Evolutionary conservation across 352 stramenopile genomes (phyloP).

Genomic region (Aphanomyces astaci): DNA sequence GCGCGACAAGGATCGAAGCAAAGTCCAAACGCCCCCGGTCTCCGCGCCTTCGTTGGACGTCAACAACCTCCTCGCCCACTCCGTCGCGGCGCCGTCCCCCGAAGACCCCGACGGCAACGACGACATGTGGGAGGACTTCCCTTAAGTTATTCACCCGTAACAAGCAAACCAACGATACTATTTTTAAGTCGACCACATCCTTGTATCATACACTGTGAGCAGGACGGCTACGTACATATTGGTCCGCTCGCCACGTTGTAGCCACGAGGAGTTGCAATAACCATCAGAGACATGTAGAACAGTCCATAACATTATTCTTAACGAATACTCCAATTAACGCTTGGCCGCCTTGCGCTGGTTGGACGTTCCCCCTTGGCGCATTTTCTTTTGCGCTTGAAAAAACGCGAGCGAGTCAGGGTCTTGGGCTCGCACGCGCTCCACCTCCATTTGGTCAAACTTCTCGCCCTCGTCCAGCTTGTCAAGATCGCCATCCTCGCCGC

Average conservation of each 20-base stretch:
- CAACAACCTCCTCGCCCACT: background rate
- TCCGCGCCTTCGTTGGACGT: background rate
- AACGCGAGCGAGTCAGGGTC: slow-evolving; percentile 88
- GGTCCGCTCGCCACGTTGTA: background rate
- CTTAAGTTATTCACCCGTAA: slow-evolving; percentile 18
- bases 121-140: slow-evolving; percentile 13
- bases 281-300: too few species aligned
- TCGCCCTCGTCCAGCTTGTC: slow-evolving; percentile 87
- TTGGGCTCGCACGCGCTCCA: slow-evolving; percentile 76
- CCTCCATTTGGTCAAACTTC: slow-evolving; percentile 87
- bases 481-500: slow-evolving; percentile 29
- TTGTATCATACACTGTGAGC: too few species aligned
- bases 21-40: background rate
- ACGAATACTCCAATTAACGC: slow-evolving; percentile 1
- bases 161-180: too few species aligned
- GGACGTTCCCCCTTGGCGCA: slow-evolving; percentile 40
- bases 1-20: slow-evolving; percentile 28
- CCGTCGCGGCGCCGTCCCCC: background rate
- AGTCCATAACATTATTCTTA: too few species aligned
- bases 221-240: background rate
- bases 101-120: slow-evolving; percentile 24
- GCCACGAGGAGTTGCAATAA: too few species aligned
- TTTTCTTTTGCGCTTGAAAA: slow-evolving; percentile 86
- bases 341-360: slow-evolving; percentile 25
- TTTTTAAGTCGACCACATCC: slow-evolving; percentile 1